Base-by-base conservation (phyloP, 768 basidiomycete genomes). In the Leucocoprinus sp. region DNA sequence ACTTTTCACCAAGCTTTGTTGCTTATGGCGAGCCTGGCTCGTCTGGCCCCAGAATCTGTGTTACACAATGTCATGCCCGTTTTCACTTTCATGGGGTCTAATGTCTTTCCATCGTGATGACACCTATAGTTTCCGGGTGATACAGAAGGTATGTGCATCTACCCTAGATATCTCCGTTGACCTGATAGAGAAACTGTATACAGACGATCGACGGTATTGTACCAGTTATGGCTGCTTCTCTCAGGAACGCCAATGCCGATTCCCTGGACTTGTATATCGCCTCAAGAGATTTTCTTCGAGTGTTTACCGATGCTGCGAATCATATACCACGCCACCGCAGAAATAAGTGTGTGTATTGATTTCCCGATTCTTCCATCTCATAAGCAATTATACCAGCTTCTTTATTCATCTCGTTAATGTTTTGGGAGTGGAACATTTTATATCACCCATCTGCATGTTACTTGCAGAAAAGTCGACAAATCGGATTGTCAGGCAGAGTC, bases 61-160 rank as follows among this genome's bases (percentile, higher is more conserved):
- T 70, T 98, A 9, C 90, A 88, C 57, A 92, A 95, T 54, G 76
- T 97, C 41, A 96, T 99, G 90, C 95, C 96, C 3, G 82, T 99
- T 36, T 98, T 99, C 69, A 97, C 93, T 0, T 98, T 97, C 66
- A 97, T 98, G 91, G 95, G 96, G 15, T 90, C 93, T n/a, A 93
- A 91, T 51, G 83, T 97, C 14, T 89, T n/a, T 97, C 69, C 95
- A 96, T 57, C 77, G 93, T 37, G 96, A 99, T 53, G 96, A 99
- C 59, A 78, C 85, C 0, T 93, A 95, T 64, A 93, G 88, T 57
- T 95, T 96, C 70, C 80, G 81, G 28, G 93, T 98, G 7, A 89
- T 98, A 2, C 93, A 97, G 60, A 87, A 86, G 72, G 92, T 90
- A 43, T 35, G 66, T 39, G 2, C 18, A 34, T 8, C 4, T 14